These are phyloP conservation scores for Casuarina equisetifolia DNA, from an alignment of 306 rosid genomes.

Conservation along the genomic window DNA sequence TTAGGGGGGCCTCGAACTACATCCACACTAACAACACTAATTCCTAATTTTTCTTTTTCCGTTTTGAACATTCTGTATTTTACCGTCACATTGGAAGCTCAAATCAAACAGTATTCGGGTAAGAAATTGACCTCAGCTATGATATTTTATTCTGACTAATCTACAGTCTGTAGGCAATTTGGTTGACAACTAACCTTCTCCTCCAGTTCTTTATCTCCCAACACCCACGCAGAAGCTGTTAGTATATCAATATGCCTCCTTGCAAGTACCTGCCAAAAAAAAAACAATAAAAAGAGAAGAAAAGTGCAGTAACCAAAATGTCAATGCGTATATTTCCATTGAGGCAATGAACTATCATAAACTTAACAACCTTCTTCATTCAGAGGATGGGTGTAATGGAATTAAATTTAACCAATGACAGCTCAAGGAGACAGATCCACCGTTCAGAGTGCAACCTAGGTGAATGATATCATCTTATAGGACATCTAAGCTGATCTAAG, in stretches of 20 bases:
- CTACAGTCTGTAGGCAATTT: constrained; percentile 4
- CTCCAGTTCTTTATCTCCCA: constrained; percentile 65
- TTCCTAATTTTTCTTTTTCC: not conserved
- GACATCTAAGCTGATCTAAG: not conserved
- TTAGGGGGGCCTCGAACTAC: not conserved
- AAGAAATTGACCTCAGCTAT: not conserved
- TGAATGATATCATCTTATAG: not conserved
- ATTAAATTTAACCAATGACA: not conserved
- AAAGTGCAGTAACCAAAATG: not conserved
- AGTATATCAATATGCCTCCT: constrained; percentile 71
- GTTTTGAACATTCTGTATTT: not conserved
- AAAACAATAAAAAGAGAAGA: constrained; percentile 24
- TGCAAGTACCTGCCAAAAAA: constrained; percentile 66
- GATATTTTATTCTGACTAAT: not conserved
- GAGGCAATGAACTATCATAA: not conserved
- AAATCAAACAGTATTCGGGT: not conserved
- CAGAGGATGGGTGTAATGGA: not conserved
- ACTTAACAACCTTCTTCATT: not conserved
- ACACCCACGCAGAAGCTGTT: constrained; percentile 81
- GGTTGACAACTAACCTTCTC: constrained; percentile 63
- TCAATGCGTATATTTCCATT: not conserved
- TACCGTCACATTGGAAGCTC: not conserved
- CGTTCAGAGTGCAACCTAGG: not conserved
- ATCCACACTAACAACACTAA: not conserved
- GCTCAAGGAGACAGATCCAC: not conserved